Evolutionary conservation across 2,329 filamentous ascomycete genomes (phyloP).

Genomic region (Xylaria polymorpha): DNA sequence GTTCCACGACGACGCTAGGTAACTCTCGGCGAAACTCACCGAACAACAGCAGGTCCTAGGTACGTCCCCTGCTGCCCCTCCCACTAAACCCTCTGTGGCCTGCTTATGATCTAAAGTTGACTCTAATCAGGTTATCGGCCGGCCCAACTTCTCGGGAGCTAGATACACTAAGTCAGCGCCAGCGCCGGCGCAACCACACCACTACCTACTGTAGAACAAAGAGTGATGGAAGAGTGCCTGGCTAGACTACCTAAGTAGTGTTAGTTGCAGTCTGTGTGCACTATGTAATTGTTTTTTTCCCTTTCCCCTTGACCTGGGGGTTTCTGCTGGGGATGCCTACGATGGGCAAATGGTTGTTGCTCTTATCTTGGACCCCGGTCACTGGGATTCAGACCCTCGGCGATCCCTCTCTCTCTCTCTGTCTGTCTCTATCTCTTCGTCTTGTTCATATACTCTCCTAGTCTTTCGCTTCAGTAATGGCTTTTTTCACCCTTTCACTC

Average conservation of each 20-base stretch:
- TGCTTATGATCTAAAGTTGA: neutral
- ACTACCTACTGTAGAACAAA: neutral
- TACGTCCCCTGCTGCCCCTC: too few species aligned
- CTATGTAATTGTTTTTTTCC: neutral
- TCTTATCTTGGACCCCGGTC: slow-evolving; percentile 23
- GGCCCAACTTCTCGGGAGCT: slow-evolving; percentile 34
- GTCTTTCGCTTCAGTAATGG: neutral
- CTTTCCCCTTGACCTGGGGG: neutral
- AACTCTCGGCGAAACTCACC: slow-evolving; percentile 16
- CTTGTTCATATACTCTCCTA: slow-evolving; percentile 2
- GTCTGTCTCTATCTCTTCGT: slow-evolving; percentile 1
- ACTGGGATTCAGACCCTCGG: slow-evolving; percentile 9
- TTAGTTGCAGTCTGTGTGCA: neutral
- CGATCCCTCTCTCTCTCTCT: slow-evolving; percentile 16
- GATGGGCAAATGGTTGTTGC: slow-evolving; percentile 3
- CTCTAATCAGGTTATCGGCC: slow-evolving; percentile 8
- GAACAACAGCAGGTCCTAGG: slow-evolving; percentile 1
- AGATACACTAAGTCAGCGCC: neutral
- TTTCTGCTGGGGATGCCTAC: neutral
- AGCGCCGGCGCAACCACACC: too few species aligned
- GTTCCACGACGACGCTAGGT: slow-evolving; percentile 14
- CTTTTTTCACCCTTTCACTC: neutral
- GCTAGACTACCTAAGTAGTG: neutral
- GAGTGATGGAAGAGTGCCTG: neutral
- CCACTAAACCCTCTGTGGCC: neutral